These are phyloP conservation scores for Globisporangium sylvaticum DNA, from an alignment of 352 stramenopile genomes.

Conservation along the genomic window DNA sequence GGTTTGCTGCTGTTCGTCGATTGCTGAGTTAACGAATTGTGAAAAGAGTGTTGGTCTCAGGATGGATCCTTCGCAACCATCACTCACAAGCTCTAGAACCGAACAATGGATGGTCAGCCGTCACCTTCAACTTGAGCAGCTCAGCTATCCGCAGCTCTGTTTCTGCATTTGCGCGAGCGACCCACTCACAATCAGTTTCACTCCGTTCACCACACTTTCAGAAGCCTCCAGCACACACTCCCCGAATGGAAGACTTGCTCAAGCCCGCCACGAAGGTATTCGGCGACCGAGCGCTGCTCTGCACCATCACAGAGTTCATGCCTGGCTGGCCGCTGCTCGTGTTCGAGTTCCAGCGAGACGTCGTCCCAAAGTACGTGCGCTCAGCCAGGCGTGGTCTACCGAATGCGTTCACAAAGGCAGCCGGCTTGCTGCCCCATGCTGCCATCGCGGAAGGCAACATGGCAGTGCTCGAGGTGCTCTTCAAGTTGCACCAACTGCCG, in stretches of 20 bases:
- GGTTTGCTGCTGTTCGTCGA: too few species aligned
- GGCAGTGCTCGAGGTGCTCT: constrained; percentile 1
- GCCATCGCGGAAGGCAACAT: constrained; percentile 8
- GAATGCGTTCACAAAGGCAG: neutral
- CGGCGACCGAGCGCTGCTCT: neutral
- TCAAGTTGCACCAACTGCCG: neutral
- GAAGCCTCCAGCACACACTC: too few species aligned
- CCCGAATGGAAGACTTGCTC: constrained; percentile 7
- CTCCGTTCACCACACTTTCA: too few species aligned
- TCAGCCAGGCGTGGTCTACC: neutral
- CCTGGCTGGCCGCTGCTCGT: neutral
- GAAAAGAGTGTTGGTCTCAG: too few species aligned
- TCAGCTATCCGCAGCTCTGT: too few species aligned
- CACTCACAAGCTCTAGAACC: too few species aligned
- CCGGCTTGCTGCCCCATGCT: constrained; percentile 1
- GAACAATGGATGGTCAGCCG: too few species aligned
- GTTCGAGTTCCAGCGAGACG: neutral
- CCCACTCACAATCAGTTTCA: too few species aligned
- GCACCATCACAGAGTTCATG: neutral
- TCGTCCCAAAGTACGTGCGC: neutral
- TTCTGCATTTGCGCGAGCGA: too few species aligned
- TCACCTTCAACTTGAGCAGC: too few species aligned
- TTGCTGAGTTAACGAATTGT: too few species aligned
- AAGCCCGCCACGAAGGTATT: neutral
- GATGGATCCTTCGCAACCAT: too few species aligned